These are phyloP conservation scores for Casaregolazyma lundiana DNA, from an alignment of 1,139 yeast species.

Conservation along the genomic window DNA sequence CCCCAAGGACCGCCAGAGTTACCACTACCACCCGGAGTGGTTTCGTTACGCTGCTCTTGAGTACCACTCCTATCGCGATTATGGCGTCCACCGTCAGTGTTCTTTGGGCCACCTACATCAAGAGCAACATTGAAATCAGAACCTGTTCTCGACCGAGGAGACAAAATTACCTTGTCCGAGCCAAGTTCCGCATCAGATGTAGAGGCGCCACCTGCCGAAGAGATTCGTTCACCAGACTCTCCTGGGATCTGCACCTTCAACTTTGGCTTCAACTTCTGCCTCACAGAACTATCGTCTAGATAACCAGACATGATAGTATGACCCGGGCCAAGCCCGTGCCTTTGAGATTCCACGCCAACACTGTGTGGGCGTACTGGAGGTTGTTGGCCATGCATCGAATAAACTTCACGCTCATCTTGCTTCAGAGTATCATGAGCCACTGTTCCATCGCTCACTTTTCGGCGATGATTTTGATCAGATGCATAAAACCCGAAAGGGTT, in stretches of 20 bases:
- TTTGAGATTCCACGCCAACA: background rate
- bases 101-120: background rate
- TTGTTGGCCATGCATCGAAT: background rate
- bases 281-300: slow-evolving; percentile 5
- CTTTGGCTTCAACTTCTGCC: slow-evolving; percentile 32
- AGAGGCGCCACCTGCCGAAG: slow-evolving; percentile 12
- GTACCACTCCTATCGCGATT: background rate
- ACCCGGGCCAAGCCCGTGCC: background rate
- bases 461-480: background rate
- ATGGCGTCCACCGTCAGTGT: slow-evolving; percentile 3
- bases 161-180: slow-evolving; percentile 10
- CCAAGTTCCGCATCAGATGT: slow-evolving; percentile 14
- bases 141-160: background rate
- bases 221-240: slow-evolving; percentile 24
- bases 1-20: slow-evolving; percentile 13
- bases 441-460: background rate
- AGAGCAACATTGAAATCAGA: slow-evolving; percentile 5
- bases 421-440: background rate
- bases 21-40: slow-evolving; percentile 13
- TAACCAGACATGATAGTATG: background rate
- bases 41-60: background rate
- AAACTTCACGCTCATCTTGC: background rate
- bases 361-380: background rate
- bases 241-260: slow-evolving; percentile 39
- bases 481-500: background rate